These are phyloP conservation scores for Hygrophoropsis aurantiaca DNA, from an alignment of 768 basidiomycete species.

Conservation along the genomic window DNA sequence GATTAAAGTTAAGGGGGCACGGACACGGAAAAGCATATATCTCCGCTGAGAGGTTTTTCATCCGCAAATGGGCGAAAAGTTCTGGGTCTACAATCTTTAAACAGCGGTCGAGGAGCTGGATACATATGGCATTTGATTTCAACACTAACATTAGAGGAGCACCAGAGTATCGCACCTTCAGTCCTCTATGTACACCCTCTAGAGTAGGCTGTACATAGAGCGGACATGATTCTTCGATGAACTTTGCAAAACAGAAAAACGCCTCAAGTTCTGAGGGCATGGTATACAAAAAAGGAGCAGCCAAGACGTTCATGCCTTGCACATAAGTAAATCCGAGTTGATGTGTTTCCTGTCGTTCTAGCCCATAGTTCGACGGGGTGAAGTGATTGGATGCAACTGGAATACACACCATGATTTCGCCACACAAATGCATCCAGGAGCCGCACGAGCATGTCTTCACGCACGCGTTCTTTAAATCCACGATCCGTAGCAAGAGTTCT, in stretches of 20 bases:
- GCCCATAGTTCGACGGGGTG: background rate
- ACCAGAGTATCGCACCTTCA: conserved; percentile 63
- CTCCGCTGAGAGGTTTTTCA: conserved; percentile 92
- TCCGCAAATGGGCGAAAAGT: conserved; percentile 75
- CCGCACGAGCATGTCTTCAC: conserved; percentile 95
- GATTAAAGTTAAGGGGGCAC: conserved; percentile 26
- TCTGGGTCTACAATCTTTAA: conserved; percentile 89
- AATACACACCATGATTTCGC: conserved; percentile 75
- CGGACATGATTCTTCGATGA: conserved; percentile 93
- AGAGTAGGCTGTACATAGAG: conserved; percentile 96
- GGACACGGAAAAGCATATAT: conserved; percentile 96
- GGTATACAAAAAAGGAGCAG: conserved; percentile 95
- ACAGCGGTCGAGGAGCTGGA: conserved; percentile 88
- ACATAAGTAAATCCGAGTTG: conserved; percentile 92
- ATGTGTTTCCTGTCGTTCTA: conserved; percentile 77
- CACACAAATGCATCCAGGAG: conserved; percentile 98
- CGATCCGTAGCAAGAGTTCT: conserved; percentile 95
- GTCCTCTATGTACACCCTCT: conserved; percentile 91
- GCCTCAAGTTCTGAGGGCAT: conserved; percentile 99
- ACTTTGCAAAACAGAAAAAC: conserved; percentile 94
- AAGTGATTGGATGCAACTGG: background rate
- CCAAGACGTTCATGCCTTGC: conserved; percentile 99
- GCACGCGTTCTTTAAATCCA: conserved; percentile 96
- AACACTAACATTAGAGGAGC: background rate
- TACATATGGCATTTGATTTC: background rate